Evolutionary conservation across 495 filamentous ascomycete genomes (phyloP).

Genomic region (Mytilinidion resinicola): DNA sequence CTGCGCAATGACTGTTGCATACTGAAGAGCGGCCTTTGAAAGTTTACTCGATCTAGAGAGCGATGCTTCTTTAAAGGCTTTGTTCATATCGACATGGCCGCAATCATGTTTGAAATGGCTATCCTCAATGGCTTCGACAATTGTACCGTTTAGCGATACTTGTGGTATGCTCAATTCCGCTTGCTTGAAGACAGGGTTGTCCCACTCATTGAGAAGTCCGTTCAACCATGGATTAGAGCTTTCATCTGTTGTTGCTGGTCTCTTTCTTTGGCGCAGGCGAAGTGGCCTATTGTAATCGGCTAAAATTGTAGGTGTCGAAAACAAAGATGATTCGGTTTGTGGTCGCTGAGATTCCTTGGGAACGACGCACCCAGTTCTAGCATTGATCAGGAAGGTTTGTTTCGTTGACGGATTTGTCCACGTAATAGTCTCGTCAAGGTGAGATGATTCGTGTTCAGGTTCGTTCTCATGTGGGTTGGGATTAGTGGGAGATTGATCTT

Average conservation of each 20-base stretch:
- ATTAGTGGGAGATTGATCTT: not conserved
- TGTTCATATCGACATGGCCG: conserved; percentile 25
- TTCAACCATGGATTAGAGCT: conserved; percentile 35
- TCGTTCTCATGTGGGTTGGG: not conserved
- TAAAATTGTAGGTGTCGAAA: not conserved
- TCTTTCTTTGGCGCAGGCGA: conserved; percentile 2
- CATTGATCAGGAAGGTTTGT: conserved; percentile 50
- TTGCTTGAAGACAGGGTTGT: conserved; percentile 56
- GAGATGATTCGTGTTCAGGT: conserved; percentile 19
- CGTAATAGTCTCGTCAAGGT: conserved; percentile 37
- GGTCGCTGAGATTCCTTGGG: conserved; percentile 4
- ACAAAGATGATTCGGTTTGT: not conserved
- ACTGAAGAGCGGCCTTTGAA: conserved; percentile 56
- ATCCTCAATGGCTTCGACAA: not conserved
- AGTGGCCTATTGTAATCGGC: conserved; percentile 14
- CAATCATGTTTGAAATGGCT: conserved; percentile 12
- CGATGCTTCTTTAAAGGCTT: conserved; percentile 30
- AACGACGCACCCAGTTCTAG: conserved; percentile 55
- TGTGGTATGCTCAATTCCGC: conserved; percentile 47
- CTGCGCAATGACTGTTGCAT: conserved; percentile 66
- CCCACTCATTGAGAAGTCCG: conserved; percentile 44
- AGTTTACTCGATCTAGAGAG: conserved; percentile 47
- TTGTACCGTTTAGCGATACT: conserved; percentile 30
- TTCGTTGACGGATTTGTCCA: conserved; percentile 69
- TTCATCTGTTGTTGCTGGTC: not conserved